These are phyloP conservation scores for Hanseniaspora osmophila DNA, from an alignment of 805 yeast species.

Conservation along the genomic window DNA sequence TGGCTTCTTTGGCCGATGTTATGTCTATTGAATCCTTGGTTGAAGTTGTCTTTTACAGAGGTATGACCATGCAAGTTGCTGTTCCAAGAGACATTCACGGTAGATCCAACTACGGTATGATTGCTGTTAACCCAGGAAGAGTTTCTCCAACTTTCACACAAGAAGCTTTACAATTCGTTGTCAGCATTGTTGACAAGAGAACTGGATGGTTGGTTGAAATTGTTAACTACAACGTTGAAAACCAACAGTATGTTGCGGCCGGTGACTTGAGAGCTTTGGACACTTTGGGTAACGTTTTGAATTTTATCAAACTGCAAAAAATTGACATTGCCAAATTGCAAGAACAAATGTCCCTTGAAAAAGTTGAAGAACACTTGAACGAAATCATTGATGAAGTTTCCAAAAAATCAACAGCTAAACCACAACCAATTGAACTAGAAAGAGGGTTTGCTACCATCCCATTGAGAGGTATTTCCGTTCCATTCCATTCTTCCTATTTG, in stretches of 20 bases:
- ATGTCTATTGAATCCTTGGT: conserved; percentile 97
- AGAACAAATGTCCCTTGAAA: conserved; percentile 67
- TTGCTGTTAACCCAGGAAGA: conserved; percentile 95
- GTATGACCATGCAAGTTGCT: conserved; percentile 99
- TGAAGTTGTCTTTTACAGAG: conserved; percentile 97
- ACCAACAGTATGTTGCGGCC: conserved; percentile 96
- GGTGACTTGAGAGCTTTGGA: conserved; percentile 96
- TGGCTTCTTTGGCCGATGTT: conserved; percentile 92
- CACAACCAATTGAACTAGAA: conserved; percentile 92
- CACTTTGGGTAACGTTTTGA: conserved; percentile 81
- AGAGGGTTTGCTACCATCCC: conserved; percentile 98
- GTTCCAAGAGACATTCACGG: conserved; percentile 94
- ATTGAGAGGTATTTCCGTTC: conserved; percentile 96
- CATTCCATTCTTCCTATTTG: conserved; percentile 98
- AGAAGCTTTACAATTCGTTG: conserved; percentile 87
- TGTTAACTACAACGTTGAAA: conserved; percentile 95
- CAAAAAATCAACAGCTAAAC: conserved; percentile 67
- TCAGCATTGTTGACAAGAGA: conserved; percentile 67
- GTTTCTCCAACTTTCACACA: conserved; percentile 79
- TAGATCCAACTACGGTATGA: conserved; percentile 97
- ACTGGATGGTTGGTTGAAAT: conserved; percentile 93
- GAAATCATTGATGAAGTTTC: conserved; percentile 83
- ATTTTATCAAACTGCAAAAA: conserved; percentile 86
- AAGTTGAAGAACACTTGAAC: conserved; percentile 74
- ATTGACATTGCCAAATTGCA: conserved; percentile 81